These are phyloP conservation scores for Acmispon strigosus DNA, from an alignment of 306 rosid species.

Conservation along the genomic window DNA sequence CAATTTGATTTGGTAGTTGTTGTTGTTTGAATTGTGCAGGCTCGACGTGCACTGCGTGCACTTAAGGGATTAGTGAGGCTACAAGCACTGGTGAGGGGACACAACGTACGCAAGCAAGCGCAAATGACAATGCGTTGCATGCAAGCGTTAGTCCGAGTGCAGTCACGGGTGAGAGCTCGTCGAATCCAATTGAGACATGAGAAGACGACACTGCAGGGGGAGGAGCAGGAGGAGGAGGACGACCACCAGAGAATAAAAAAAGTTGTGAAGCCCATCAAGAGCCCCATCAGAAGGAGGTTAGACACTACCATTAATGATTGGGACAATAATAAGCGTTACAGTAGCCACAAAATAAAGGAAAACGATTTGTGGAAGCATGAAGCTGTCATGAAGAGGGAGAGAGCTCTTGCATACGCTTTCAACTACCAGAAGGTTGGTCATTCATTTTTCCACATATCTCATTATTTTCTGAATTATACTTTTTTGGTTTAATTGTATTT, in stretches of 20 bases:
- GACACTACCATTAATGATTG: no score
- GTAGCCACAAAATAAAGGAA: slow-evolving; percentile 39
- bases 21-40: slow-evolving; percentile 36
- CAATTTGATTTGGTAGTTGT: no score
- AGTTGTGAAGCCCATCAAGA: slow-evolving; percentile 19
- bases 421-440: slow-evolving; percentile 45
- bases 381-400: slow-evolving; percentile 60
- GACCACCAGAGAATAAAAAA: no score
- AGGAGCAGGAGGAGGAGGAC: no score
- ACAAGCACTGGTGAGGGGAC: slow-evolving; percentile 92
- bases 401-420: slow-evolving; percentile 76
- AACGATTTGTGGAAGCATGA: slow-evolving; percentile 51
- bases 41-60: slow-evolving; percentile 83
- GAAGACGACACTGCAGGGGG: no score
- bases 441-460: background rate
- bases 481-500: no score
- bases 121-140: slow-evolving; percentile 97
- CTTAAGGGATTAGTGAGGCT: slow-evolving; percentile 85
- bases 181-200: slow-evolving; percentile 47
- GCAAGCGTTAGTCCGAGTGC: slow-evolving; percentile 93
- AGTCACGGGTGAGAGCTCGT: slow-evolving; percentile 71
- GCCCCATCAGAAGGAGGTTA: slow-evolving; percentile 18
- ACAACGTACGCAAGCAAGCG: slow-evolving; percentile 92
- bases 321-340: background rate
- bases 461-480: no score